These are phyloP conservation scores for Vanrija sp. DNA, from an alignment of 1,284 basidiomycete genomes.

Conservation along the genomic window DNA sequence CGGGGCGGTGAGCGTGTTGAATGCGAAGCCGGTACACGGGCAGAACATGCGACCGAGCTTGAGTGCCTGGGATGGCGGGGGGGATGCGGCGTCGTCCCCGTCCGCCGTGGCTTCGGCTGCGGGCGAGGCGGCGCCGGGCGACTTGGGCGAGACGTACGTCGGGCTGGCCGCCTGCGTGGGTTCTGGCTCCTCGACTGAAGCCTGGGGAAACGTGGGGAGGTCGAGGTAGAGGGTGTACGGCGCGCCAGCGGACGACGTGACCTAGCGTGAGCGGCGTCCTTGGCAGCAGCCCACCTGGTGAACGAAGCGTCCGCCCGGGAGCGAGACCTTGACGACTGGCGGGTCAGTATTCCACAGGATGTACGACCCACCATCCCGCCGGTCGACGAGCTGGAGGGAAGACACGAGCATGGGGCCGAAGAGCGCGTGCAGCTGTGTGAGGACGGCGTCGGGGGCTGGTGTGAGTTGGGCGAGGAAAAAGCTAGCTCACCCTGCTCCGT, in stretches of 20 bases:
- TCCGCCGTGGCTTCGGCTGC: background rate
- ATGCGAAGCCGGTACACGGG: conserved; percentile 41
- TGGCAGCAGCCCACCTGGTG: conserved; percentile 26
- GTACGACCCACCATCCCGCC: conserved; percentile 34
- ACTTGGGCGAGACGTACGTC: background rate
- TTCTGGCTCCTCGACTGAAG: background rate
- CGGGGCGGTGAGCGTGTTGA: conserved; percentile 34
- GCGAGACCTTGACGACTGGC: conserved; percentile 25
- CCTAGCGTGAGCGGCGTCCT: conserved; percentile 12
- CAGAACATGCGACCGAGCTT: conserved; percentile 30
- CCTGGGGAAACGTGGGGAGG: conserved; percentile 9
- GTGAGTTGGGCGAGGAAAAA: background rate
- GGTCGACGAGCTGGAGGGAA: conserved; percentile 41
- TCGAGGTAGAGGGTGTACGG: conserved; percentile 38
- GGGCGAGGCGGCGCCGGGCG: too few species aligned
- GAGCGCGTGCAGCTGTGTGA: conserved; percentile 36
- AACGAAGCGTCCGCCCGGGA: conserved; percentile 26
- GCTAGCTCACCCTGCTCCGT: too few species aligned
- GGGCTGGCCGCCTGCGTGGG: background rate
- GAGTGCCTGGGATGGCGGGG: background rate
- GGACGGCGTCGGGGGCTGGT: conserved; percentile 23
- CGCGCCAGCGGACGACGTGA: conserved; percentile 32
- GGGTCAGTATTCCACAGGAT: background rate
- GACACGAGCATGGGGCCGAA: conserved; percentile 42
- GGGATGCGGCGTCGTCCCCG: background rate